Conservation (phyloP, 2,329 filamentous ascomycete species). For the Fusarium chuoi region DNA sequence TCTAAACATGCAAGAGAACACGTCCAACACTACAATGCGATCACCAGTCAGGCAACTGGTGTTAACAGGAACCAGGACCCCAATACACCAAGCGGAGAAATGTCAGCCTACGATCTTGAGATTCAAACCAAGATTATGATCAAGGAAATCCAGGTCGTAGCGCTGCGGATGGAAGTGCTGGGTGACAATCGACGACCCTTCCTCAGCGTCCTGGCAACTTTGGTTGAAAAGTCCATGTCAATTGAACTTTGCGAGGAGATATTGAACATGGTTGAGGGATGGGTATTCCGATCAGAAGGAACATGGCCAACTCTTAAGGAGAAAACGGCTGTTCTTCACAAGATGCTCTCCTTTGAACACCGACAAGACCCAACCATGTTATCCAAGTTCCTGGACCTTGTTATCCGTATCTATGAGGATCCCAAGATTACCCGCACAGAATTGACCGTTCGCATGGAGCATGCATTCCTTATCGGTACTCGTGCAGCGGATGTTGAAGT, state of each 20-base stretch:
- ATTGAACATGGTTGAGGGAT: conserved; percentile 89
- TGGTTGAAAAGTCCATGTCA: conserved; percentile 95
- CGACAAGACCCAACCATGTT: conserved; percentile 85
- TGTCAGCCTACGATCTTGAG: conserved; percentile 82
- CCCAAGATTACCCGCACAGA: conserved; percentile 95
- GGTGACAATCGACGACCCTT: conserved; percentile 93
- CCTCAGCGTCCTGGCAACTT: conserved; percentile 90
- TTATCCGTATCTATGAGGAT: conserved; percentile 98
- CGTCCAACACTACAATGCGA: conserved; percentile 76
- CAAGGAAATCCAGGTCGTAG: conserved; percentile 93
- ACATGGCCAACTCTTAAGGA: conserved; percentile 98
- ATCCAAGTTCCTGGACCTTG: conserved; percentile 92
- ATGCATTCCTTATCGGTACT: conserved; percentile 96
- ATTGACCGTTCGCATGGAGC: conserved; percentile 95
- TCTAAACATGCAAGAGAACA: conserved; percentile 93
- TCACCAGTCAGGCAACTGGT: conserved; percentile 62
- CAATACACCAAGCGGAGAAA: conserved; percentile 62
- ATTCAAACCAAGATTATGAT: conserved; percentile 92
- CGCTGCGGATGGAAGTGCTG: conserved; percentile 89
- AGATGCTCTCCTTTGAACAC: conserved; percentile 96
- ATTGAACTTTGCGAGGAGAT: conserved; percentile 91
- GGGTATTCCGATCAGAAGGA: conserved; percentile 95
- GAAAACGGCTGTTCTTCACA: conserved; percentile 98
- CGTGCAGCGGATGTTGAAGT: conserved; percentile 94
- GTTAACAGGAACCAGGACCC: conserved; percentile 62